Conservation (phyloP, 805 yeast genomes). For the Metschnikowia cubensis region DNA sequence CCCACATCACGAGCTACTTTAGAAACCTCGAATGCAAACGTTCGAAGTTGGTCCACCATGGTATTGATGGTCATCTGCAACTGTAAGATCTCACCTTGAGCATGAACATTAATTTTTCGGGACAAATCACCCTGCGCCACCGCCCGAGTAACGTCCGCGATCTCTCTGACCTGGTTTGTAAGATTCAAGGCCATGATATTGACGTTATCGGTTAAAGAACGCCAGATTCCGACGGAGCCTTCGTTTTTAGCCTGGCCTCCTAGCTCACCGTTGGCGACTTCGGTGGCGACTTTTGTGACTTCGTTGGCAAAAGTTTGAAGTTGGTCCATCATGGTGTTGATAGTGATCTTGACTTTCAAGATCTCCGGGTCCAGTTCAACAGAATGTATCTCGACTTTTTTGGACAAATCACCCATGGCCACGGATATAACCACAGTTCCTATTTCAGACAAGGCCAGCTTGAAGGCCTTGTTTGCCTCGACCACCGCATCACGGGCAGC, state of each 20-base stretch:
- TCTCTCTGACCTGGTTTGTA: conserved; percentile 68
- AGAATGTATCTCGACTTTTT: conserved; percentile 70
- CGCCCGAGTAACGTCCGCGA: conserved; percentile 85
- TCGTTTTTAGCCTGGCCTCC: conserved; percentile 86
- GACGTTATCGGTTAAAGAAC: conserved; percentile 76
- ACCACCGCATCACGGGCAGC: conserved; percentile 33
- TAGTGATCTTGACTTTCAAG: conserved; percentile 71
- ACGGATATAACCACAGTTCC: conserved; percentile 86
- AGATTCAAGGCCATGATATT: conserved; percentile 85
- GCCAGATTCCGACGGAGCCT: conserved; percentile 88
- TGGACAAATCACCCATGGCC: conserved; percentile 82
- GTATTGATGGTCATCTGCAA: conserved; percentile 83
- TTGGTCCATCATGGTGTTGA: conserved; percentile 87
- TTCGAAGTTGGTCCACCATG: conserved; percentile 82
- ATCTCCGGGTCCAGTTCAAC: conserved; percentile 77
- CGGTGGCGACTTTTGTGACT: conserved; percentile 82
- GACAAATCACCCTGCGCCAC: conserved; percentile 85
- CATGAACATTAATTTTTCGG: conserved; percentile 81
- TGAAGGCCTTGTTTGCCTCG: conserved; percentile 65
- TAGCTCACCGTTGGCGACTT: conserved; percentile 83
- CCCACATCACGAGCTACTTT: conserved; percentile 88
- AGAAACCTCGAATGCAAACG: conserved; percentile 81
- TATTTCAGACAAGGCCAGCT: conserved; percentile 69
- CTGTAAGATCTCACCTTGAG: conserved; percentile 85
- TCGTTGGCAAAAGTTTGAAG: conserved; percentile 76